Evolutionary conservation across 2,329 filamentous ascomycete genomes (phyloP).

Genomic region (Ophiognomonia clavigignenti-juglandacearum): DNA sequence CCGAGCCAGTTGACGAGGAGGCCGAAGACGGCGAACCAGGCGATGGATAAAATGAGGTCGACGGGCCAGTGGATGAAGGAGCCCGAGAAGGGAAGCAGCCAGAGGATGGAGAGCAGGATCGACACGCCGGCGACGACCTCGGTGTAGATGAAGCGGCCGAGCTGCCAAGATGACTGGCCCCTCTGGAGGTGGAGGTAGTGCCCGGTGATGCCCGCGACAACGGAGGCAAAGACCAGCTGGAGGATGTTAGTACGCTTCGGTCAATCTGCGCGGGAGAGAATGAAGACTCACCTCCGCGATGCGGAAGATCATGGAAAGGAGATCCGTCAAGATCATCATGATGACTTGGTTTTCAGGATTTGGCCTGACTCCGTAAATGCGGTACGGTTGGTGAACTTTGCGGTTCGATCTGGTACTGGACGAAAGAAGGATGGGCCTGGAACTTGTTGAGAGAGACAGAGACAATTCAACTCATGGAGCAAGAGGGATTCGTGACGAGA

Average conservation of each 20-base stretch:
- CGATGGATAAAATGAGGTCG: constrained; percentile 63
- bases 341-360: neutral
- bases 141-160: constrained; percentile 69
- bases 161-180: constrained; percentile 44
- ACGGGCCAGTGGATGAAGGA: constrained; percentile 67
- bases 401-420: too few relatives aligned
- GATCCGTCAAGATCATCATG: constrained; percentile 48
- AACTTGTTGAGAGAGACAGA: too few relatives aligned
- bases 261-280: neutral
- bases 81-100: constrained; percentile 65
- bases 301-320: constrained; percentile 54
- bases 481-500: too few relatives aligned
- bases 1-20: constrained; percentile 53
- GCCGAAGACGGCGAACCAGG: constrained; percentile 68
- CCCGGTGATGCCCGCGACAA: constrained; percentile 67
- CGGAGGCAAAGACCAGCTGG: constrained; percentile 64
- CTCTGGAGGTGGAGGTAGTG: constrained; percentile 50
- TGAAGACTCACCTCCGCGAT: constrained; percentile 33
- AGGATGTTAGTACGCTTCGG: neutral
- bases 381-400: neutral
- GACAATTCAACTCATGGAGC: neutral
- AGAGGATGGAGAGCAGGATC: constrained; percentile 64
- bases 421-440: too few relatives aligned
- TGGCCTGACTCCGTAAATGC: too few relatives aligned
- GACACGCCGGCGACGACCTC: constrained; percentile 65